These are phyloP conservation scores for Penicillium decumbens DNA, from an alignment of 2,329 filamentous ascomycete species.

Conservation along the genomic window DNA sequence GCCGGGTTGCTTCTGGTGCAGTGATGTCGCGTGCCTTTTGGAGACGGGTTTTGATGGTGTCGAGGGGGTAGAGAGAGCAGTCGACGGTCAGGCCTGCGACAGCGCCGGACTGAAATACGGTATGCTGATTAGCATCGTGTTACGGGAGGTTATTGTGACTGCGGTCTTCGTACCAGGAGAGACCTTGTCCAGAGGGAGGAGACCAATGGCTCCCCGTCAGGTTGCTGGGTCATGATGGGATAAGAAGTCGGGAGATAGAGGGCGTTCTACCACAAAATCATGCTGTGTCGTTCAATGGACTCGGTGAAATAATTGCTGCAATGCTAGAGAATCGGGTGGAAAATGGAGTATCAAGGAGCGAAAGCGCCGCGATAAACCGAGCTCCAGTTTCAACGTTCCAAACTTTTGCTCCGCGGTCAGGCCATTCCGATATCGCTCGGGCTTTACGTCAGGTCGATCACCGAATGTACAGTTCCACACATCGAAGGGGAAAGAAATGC, in stretches of 20 bases:
- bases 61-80: conserved; percentile 92
- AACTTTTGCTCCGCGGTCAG: conserved; percentile 24
- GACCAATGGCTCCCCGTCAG: conserved; percentile 34
- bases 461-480: background rate
- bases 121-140: conserved; percentile 4
- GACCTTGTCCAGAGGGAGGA: conserved; percentile 44
- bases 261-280: conserved; percentile 11
- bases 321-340: background rate
- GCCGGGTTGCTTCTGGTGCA: conserved; percentile 49
- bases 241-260: background rate
- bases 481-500: background rate
- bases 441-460: conserved; percentile 8
- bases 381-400: conserved; percentile 17
- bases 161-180: conserved; percentile 30
- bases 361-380: conserved; percentile 2
- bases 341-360: background rate
- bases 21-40: conserved; percentile 61
- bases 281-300: conserved; percentile 3
- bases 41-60: conserved; percentile 96
- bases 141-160: background rate
- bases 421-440: conserved; percentile 21
- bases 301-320: background rate
- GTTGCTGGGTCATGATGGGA: conserved; percentile 27
- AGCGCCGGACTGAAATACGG: conserved; percentile 65
- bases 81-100: conserved; percentile 94